Evolutionary conservation across 257 asterid species (phyloP).

Genomic region (Echites panduratus): DNA sequence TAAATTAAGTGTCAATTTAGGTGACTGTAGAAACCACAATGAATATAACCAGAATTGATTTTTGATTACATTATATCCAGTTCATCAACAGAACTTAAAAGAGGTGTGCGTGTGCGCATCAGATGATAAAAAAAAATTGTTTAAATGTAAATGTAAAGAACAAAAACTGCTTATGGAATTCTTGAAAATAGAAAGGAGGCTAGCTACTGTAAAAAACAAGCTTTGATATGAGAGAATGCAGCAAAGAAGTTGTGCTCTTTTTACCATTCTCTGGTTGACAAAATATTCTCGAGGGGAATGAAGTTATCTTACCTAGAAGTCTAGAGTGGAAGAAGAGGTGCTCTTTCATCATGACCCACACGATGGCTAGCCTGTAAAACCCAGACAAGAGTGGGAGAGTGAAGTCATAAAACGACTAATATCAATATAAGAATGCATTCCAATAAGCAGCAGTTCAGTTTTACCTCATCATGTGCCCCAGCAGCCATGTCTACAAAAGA

Average conservation of each 20-base stretch:
- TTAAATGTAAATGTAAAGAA: background rate
- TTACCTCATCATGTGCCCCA: slow-evolving; percentile 87
- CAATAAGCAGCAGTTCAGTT: slow-evolving; percentile 13
- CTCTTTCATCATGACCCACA: slow-evolving; percentile 60
- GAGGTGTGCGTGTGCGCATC: too few species aligned
- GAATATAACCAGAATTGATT: background rate
- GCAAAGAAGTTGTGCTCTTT: background rate
- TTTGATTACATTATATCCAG: too few species aligned
- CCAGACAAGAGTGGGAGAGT: slow-evolving; percentile 6
- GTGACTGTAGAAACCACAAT: background rate
- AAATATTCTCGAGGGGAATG: background rate
- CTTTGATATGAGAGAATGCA: background rate
- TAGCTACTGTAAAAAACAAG: background rate
- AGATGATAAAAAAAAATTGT: too few species aligned
- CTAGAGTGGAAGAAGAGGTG: slow-evolving; percentile 67
- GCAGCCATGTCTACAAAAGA: slow-evolving; percentile 83
- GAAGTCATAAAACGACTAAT: background rate
- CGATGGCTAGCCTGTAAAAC: slow-evolving; percentile 63
- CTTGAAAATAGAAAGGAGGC: background rate
- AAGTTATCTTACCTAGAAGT: slow-evolving; percentile 11
- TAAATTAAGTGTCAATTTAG: background rate
- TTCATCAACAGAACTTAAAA: background rate
- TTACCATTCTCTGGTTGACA: background rate
- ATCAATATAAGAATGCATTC: background rate
- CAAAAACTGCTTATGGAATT: background rate